Conservation (phyloP, 2,329 filamentous ascomycete genomes). For the Penicillium crustosum region DNA sequence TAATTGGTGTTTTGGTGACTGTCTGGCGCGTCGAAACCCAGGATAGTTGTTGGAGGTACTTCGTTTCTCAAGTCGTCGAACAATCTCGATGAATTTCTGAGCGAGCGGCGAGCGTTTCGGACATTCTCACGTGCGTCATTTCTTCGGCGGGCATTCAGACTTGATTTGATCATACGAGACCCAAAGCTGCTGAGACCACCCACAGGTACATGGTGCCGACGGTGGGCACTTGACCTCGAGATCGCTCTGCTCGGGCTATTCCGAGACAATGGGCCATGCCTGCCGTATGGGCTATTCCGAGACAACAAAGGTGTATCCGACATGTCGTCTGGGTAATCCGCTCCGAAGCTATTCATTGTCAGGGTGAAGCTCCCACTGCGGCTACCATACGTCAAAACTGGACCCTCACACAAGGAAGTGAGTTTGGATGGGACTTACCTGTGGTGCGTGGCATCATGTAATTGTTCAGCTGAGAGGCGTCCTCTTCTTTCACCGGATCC, state of each 20-base stretch:
- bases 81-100: neutral
- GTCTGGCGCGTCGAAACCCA: slow-evolving; percentile 2
- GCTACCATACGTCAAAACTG: neutral
- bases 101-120: neutral
- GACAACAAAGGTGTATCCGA: neutral
- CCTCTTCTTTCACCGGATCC: neutral
- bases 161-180: slow-evolving; percentile 3
- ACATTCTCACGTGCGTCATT: neutral
- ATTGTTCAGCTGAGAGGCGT: neutral
- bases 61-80: neutral
- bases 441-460: neutral
- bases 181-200: neutral
- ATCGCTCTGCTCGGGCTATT: neutral
- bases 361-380: neutral
- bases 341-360: neutral
- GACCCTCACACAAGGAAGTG: neutral
- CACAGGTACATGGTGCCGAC: neutral
- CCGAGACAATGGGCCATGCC: neutral
- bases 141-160: neutral
- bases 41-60: neutral
- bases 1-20: neutral
- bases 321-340: neutral
- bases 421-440: neutral
- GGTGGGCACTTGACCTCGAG: neutral
- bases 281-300: neutral